A percentile compares a stretch with the other conserved stretches of the same genome.
Conservation (phyloP, 305 asterid species). For the Ruellia speciosa region DNA sequence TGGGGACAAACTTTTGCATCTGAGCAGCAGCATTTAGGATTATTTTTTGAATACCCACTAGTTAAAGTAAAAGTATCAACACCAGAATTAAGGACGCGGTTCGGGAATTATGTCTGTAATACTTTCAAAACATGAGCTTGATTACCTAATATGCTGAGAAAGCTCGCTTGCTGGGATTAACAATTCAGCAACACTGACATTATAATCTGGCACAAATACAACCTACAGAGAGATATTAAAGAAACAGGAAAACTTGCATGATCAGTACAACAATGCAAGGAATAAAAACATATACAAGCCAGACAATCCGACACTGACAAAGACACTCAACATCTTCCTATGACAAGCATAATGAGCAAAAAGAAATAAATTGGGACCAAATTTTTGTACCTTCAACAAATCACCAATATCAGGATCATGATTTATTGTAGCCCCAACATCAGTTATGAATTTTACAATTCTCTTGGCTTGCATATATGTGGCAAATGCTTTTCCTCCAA, state of each 20-base stretch:
- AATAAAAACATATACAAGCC: too few relatives aligned
- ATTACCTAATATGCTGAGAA: conserved; percentile 86
- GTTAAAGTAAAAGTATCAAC: neutral
- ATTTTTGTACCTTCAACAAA: conserved; percentile 60
- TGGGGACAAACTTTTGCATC: neutral
- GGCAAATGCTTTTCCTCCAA: conserved; percentile 91
- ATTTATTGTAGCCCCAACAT: conserved; percentile 81
- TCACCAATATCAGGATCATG: conserved; percentile 86
- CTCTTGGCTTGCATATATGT: conserved; percentile 90
- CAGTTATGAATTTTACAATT: conserved; percentile 78
- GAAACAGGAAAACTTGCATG: conserved; percentile 11
- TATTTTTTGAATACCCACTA: neutral
- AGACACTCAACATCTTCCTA: too few relatives aligned
- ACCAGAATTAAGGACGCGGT: conserved; percentile 9
- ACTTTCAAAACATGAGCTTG: conserved; percentile 12
- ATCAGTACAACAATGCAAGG: conserved; percentile 4
- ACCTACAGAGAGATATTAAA: conserved; percentile 36
- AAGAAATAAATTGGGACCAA: conserved; percentile 6
- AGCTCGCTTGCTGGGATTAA: conserved; percentile 83
- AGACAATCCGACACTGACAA: too few relatives aligned
- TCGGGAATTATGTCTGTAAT: conserved; percentile 10
- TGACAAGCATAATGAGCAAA: too few relatives aligned
- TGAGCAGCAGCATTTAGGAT: neutral
- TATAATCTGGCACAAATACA: conserved; percentile 83
- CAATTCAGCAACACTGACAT: conserved; percentile 80